Evolutionary conservation across 208 protist species (phyloP).

Genomic region (Trypanosoma caninum): DNA sequence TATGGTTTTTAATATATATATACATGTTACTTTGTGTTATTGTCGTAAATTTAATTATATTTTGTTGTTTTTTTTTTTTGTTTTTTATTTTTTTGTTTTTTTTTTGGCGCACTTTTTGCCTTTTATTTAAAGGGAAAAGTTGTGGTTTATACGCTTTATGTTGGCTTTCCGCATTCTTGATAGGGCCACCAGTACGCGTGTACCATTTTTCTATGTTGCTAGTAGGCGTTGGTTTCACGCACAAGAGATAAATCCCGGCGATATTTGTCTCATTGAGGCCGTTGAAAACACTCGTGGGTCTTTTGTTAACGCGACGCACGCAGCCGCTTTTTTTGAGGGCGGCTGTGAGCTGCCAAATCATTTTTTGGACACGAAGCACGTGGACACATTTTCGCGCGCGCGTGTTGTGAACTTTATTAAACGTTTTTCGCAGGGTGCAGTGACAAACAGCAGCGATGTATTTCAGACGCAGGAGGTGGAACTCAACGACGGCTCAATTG

Average conservation of each 20-base stretch:
- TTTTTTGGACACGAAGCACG: constrained; percentile 31
- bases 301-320: neutral
- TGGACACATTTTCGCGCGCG: constrained; percentile 68
- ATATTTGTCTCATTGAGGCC: constrained; percentile 32
- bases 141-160: neutral
- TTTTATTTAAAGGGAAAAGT: neutral
- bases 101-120: neutral
- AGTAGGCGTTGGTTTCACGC: constrained; percentile 9
- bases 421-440: constrained; percentile 43
- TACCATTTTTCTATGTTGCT: neutral
- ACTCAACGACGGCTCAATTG: neutral
- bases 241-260: constrained; percentile 27
- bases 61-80: neutral
- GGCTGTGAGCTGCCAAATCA: constrained; percentile 17
- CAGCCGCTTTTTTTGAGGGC: constrained; percentile 3
- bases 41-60: neutral
- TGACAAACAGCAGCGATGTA: constrained; percentile 25
- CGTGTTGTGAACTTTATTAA: constrained; percentile 82
- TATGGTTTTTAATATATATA: no score
- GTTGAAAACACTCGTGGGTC: neutral
- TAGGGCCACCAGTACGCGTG: neutral
- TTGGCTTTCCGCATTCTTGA: constrained; percentile 1
- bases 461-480: constrained; percentile 31
- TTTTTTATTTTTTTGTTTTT: neutral
- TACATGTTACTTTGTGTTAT: no score